These are phyloP conservation scores for Mesotaenium endlicherianum DNA, from an alignment of 139 green algal species.

Conservation along the genomic window DNA sequence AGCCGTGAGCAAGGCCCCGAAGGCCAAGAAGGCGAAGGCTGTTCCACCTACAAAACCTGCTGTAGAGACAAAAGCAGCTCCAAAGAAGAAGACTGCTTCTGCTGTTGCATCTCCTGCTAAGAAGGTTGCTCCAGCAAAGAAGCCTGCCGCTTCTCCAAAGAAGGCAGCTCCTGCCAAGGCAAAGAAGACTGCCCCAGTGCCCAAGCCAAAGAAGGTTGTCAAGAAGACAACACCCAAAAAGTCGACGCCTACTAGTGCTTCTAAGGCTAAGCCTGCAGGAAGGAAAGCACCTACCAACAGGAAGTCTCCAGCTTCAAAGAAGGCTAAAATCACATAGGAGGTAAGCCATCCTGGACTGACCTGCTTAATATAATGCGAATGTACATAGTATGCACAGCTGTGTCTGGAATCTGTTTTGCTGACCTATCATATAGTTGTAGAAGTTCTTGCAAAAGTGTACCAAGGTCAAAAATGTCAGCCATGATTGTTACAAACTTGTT, in stretches of 20 bases:
- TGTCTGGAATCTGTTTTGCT: neutral
- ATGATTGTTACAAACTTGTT: neutral
- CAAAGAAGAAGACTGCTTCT: neutral
- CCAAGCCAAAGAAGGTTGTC: neutral
- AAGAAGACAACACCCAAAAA: neutral
- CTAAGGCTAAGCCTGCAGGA: neutral
- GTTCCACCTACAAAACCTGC: neutral
- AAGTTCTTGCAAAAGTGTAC: neutral
- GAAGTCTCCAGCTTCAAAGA: neutral
- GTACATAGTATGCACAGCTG: neutral
- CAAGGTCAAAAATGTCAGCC: neutral
- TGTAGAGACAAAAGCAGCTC: conserved; percentile 13
- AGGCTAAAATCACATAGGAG: neutral
- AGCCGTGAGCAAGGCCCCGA: conserved; percentile 25
- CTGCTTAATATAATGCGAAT: neutral
- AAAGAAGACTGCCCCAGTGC: neutral
- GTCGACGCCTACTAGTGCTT: neutral
- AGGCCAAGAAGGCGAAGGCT: conserved; percentile 12
- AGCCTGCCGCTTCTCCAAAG: neutral
- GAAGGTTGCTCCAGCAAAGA: neutral
- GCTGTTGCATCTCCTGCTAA: neutral
- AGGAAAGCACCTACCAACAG: neutral
- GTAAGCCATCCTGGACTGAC: no score
- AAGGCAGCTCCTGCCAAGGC: neutral
- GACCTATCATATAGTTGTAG: neutral